phyloP scores from a whole-genome alignment of 2,329 filamentous ascomycete species.

The Fusarium virguliforme region DNA sequence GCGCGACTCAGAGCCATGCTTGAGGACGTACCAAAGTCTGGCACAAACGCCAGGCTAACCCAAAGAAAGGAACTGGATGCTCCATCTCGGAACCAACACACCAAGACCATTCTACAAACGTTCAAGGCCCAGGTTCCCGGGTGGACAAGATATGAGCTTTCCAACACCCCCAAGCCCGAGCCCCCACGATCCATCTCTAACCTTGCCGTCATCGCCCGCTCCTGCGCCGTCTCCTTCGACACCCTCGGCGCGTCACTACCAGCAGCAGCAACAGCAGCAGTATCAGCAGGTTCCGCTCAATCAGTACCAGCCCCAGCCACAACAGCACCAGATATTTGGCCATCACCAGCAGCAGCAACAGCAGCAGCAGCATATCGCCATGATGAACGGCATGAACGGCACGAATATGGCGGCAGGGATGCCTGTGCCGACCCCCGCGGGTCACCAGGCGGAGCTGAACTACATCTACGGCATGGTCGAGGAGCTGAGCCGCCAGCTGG shows the following conservation, averaged over 20 bases:
- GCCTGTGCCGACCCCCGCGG: conserved; percentile 74
- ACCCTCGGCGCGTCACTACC: conserved; percentile 51
- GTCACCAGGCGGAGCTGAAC: conserved; percentile 78
- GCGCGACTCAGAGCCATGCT: conserved; percentile 20
- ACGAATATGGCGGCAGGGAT: conserved; percentile 64
- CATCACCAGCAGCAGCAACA: conserved; percentile 42
- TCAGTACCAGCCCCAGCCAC: conserved; percentile 40
- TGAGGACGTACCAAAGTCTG: conserved; percentile 34
- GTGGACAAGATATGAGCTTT: conserved; percentile 55
- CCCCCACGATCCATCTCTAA: conserved; percentile 48
- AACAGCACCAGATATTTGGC: conserved; percentile 48
- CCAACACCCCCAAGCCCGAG: conserved; percentile 49
- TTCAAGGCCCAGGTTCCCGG: conserved; percentile 44
- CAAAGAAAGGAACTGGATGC: conserved; percentile 47
- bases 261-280: conserved; percentile 47
- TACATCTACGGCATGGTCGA: conserved; percentile 80
- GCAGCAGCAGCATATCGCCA: conserved; percentile 47
- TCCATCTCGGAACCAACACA: conserved; percentile 46
- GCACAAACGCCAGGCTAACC: conserved; percentile 44
- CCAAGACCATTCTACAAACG: conserved; percentile 45
- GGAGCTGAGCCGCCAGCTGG: conserved; percentile 74
- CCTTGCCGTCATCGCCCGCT: conserved; percentile 40
- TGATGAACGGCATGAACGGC: conserved; percentile 69
- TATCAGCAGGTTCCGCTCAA: conserved; percentile 40
- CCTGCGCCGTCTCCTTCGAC: conserved; percentile 36